These are phyloP conservation scores for Globisporangium barbulae DNA, from an alignment of 352 stramenopile genomes.

Conservation along the genomic window DNA sequence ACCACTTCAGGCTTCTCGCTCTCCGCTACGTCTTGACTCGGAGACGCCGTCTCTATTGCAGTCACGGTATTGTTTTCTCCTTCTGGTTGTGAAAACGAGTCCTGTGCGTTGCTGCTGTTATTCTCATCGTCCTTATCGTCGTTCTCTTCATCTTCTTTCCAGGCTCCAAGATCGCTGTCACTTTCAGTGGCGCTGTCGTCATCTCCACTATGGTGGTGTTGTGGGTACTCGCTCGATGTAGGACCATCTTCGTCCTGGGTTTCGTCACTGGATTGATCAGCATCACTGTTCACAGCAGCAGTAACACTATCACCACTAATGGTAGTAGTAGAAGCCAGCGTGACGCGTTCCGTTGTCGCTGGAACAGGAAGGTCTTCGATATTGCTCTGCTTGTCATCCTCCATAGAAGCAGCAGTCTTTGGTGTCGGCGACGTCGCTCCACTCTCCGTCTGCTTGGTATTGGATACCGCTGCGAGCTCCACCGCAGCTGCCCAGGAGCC, in stretches of 20 bases:
- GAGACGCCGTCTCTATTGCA: neutral
- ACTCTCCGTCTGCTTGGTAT: neutral
- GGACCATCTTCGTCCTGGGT: neutral
- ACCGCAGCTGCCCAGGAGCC: neutral
- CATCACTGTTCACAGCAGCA: neutral
- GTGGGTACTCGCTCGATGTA: neutral
- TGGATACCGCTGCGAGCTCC: neutral
- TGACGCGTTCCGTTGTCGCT: too few relatives aligned
- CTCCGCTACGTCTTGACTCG: neutral
- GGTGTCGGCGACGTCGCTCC: neutral
- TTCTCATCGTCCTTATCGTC: neutral
- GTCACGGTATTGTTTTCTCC: neutral
- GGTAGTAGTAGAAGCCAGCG: too few relatives aligned
- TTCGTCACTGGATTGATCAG: neutral
- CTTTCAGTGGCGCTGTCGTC: constrained; percentile 15
- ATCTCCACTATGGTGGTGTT: neutral
- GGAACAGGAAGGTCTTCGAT: neutral
- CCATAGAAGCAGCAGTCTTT: neutral
- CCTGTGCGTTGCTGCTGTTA: neutral
- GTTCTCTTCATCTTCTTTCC: neutral
- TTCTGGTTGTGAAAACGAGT: neutral
- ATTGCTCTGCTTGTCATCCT: neutral
- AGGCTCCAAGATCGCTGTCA: constrained; percentile 5
- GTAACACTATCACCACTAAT: too few relatives aligned
- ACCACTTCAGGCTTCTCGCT: neutral